Conservation (phyloP, 2,329 filamentous ascomycete species). For the Penicillium italicum region DNA sequence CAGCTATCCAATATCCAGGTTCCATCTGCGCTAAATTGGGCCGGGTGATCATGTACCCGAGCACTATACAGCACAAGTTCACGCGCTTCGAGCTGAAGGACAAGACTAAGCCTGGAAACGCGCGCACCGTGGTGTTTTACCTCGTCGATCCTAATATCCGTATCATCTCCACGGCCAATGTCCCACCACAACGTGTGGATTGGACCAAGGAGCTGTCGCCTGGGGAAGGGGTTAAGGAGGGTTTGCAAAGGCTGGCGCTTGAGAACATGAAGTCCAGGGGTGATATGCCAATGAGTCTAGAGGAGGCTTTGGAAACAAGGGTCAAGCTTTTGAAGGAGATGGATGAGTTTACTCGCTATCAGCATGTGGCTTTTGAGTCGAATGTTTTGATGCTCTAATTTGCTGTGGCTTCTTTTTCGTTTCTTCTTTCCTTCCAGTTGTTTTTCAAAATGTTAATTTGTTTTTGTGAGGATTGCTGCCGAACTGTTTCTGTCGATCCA, state of each 20-base stretch:
- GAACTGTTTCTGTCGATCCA: not conserved
- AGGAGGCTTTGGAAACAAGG: slow-evolving; percentile 40
- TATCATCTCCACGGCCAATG: slow-evolving; percentile 53
- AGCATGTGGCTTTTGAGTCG: slow-evolving; percentile 32
- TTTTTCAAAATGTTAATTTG: not conserved
- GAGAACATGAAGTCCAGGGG: slow-evolving; percentile 21
- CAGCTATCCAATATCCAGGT: slow-evolving; percentile 26
- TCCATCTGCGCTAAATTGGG: slow-evolving; percentile 18
- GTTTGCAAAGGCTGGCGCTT: slow-evolving; percentile 20
- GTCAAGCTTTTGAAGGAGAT: slow-evolving; percentile 22
- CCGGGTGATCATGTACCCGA: slow-evolving; percentile 27
- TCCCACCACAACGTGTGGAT: slow-evolving; percentile 51
- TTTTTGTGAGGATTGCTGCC: not conserved
- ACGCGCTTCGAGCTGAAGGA: slow-evolving; percentile 51
- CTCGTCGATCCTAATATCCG: slow-evolving; percentile 56
- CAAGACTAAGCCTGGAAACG: slow-evolving; percentile 50
- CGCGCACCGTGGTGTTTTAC: slow-evolving; percentile 55
- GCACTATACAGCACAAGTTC: slow-evolving; percentile 51
- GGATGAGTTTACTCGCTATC: slow-evolving; percentile 27
- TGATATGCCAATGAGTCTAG: slow-evolving; percentile 33
- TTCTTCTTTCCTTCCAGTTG: not conserved
- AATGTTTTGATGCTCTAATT: slow-evolving; percentile 22
- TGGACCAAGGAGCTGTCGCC: slow-evolving; percentile 42
- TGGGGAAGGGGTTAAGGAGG: slow-evolving; percentile 4
- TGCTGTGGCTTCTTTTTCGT: not conserved